Evolutionary conservation across 164 flowering plant species (phyloP).

Genomic region (Pachysandra terminalis): DNA sequence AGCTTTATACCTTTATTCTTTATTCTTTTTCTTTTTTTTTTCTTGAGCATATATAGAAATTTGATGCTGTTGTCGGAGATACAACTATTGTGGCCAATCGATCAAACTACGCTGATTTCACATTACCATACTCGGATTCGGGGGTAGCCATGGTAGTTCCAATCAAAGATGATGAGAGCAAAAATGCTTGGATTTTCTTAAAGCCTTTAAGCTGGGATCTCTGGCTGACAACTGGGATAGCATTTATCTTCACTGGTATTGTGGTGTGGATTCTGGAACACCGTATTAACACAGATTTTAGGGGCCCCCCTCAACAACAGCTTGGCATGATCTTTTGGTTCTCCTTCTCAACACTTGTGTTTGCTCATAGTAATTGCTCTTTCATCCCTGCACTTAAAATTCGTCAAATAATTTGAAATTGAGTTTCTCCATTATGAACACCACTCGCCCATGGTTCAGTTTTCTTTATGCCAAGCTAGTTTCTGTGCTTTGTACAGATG

Average conservation of each 20-base stretch:
- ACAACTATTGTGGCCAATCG: conserved; percentile 24
- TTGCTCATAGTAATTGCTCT: conserved; percentile 28
- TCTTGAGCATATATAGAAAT: conserved; percentile 11
- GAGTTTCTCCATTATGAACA: not conserved
- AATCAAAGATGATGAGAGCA: conserved; percentile 9
- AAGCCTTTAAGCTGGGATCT: conserved; percentile 13
- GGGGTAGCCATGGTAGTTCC: conserved; percentile 34
- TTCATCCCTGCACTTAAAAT: too few species aligned
- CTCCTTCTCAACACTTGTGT: conserved; percentile 26
- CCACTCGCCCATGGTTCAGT: not conserved
- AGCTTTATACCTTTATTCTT: too few species aligned
- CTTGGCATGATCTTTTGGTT: conserved; percentile 22
- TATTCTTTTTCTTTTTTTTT: too few species aligned
- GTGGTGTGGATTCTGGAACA: conserved; percentile 24
- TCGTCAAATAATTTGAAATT: too few species aligned
- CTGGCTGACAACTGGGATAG: conserved; percentile 11
- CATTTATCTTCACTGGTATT: conserved; percentile 17
- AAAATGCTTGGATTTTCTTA: conserved; percentile 23
- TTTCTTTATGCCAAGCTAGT: too few species aligned
- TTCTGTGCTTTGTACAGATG: too few species aligned
- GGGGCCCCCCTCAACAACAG: conserved; percentile 18
- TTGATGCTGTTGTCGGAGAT: conserved; percentile 30
- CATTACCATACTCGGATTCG: conserved; percentile 24
- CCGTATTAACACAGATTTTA: conserved; percentile 19
- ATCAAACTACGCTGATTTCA: conserved; percentile 22